A percentile compares a stretch with the other conserved stretches of the same genome.
Conservation (phyloP, 169 alveolate genomes). For the Cystoisospora suis region DNA sequence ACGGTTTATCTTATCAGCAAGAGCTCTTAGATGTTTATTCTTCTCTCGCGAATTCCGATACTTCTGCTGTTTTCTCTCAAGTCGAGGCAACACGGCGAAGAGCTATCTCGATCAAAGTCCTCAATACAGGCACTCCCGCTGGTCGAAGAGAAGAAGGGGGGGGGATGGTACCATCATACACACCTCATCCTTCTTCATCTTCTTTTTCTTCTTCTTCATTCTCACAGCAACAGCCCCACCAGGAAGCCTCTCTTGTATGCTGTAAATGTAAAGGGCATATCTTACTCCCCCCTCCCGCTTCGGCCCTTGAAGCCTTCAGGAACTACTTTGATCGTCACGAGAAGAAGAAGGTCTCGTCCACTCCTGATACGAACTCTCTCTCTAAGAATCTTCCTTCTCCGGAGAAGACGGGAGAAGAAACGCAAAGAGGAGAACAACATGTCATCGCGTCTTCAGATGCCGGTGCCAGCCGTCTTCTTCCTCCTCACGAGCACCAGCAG, state of each 20-base stretch:
- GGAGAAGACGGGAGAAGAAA: no score
- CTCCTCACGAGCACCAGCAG: no score
- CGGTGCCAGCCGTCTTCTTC: not conserved
- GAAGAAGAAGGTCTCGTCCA: no score
- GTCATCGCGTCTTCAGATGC: not conserved
- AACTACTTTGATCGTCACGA: no score
- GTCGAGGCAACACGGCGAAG: not conserved
- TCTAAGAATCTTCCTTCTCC: no score
- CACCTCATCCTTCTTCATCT: no score
- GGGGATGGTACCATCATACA: no score
- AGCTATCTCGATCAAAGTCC: not conserved
- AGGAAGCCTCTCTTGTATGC: not conserved
- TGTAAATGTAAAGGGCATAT: not conserved
- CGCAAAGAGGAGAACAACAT: no score
- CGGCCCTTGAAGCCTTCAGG: not conserved
- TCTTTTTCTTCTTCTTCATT: not conserved
- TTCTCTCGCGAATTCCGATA: not conserved
- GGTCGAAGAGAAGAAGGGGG: no score
- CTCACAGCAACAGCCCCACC: not conserved
- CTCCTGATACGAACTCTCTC: no score
- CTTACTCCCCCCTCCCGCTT: slow-evolving; percentile 16
- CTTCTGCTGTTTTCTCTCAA: not conserved
- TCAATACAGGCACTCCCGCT: not conserved
- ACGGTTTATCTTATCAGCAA: not conserved
- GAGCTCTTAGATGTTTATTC: not conserved